phyloP scores from a whole-genome alignment of 169 alveolate species.

The Blepharisma undulans region DNA sequence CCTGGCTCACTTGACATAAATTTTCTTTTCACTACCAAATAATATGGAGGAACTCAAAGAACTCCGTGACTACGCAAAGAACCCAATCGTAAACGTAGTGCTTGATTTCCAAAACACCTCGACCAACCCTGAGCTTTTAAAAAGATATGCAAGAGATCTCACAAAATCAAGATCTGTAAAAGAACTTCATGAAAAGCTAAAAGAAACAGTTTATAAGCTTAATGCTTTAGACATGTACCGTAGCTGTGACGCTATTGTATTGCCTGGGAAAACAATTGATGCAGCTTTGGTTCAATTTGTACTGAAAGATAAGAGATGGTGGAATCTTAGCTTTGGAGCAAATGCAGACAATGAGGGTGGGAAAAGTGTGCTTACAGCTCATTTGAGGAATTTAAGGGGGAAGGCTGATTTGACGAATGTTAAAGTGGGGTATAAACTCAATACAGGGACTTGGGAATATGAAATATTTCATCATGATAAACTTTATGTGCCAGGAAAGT shows the following conservation, averaged over 20 bases:
- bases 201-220: neutral
- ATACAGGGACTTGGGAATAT: constrained; percentile 22
- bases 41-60: constrained; percentile 12
- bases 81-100: constrained; percentile 5
- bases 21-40: too few species aligned
- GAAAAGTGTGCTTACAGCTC: neutral
- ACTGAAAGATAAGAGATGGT: neutral
- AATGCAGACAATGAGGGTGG: constrained; percentile 16
- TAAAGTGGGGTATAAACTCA: constrained; percentile 9
- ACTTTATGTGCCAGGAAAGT: constrained; percentile 2
- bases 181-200: neutral
- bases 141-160: neutral
- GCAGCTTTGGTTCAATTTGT: neutral
- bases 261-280: neutral
- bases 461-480: neutral
- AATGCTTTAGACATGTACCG: neutral
- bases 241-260: constrained; percentile 16
- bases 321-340: neutral
- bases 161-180: constrained; percentile 1
- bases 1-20: too few species aligned
- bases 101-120: neutral
- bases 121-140: neutral
- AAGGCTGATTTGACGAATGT: constrained; percentile 33
- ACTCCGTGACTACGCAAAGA: neutral
- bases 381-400: constrained; percentile 13